Conservation (phyloP, 495 filamentous ascomycete genomes). For the Schizothecium vesticola region DNA sequence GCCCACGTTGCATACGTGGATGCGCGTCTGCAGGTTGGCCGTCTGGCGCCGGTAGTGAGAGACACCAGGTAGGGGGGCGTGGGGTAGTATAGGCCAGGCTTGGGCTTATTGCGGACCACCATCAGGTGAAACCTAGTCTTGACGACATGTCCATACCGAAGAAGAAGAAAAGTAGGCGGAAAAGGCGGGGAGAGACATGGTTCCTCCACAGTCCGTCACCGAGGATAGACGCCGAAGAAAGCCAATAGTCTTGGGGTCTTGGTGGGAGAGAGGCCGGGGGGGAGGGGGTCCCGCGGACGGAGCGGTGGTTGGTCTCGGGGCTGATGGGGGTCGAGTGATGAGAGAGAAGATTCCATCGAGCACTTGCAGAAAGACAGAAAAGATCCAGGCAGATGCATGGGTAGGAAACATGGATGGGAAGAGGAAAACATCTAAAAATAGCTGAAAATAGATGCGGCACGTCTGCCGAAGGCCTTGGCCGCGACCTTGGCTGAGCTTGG, state of each 20-base stretch:
- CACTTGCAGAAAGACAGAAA: not conserved
- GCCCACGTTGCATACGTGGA: not conserved
- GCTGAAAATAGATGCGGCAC: conserved; percentile 28
- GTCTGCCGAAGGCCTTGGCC: not conserved
- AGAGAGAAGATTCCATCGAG: not conserved
- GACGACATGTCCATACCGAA: not conserved
- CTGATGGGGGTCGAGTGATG: not conserved
- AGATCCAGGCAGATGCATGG: not conserved
- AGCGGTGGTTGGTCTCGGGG: not conserved
- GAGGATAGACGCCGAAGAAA: not conserved
- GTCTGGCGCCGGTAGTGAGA: not conserved
- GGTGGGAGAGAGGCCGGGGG: not conserved
- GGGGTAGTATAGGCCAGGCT: not conserved
- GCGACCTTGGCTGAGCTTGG: not conserved
- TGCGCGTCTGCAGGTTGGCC: not conserved
- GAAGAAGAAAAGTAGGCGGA: not conserved
- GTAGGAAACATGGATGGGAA: not conserved
- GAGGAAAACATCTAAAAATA: conserved; percentile 27
- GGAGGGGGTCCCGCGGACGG: not conserved
- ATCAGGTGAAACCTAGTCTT: not conserved
- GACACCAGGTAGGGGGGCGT: not conserved
- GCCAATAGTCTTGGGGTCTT: not conserved
- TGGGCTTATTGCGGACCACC: not conserved
- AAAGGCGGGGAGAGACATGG: not conserved
- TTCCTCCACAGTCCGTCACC: not conserved